Evolutionary conservation across 2,329 filamentous ascomycete genomes (phyloP).

Genomic region (Colletotrichum truncatum): DNA sequence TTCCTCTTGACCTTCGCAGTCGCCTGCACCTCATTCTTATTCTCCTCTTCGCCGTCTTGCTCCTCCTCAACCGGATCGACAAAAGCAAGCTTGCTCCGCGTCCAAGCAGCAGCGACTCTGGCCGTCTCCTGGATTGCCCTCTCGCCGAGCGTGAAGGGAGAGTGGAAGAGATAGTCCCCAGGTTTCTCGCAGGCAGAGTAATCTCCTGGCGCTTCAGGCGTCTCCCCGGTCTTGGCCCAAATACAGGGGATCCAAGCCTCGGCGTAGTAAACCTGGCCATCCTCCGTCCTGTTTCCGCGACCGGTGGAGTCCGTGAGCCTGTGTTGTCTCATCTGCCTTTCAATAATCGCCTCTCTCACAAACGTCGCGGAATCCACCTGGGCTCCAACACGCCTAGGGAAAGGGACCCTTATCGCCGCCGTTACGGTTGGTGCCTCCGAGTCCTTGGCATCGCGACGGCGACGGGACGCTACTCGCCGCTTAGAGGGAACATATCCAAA

Average conservation of each 20-base stretch:
- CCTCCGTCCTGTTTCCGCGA: constrained; percentile 44
- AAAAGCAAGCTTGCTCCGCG: constrained; percentile 3
- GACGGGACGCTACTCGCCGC: background rate
- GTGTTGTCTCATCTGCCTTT: constrained; percentile 55
- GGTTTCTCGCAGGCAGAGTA: constrained; percentile 49
- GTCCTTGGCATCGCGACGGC: background rate
- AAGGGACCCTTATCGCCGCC: constrained; percentile 41
- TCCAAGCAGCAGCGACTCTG: background rate
- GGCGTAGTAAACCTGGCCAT: constrained; percentile 46
- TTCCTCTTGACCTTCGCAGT: constrained; percentile 2
- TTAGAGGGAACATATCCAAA: constrained; percentile 1
- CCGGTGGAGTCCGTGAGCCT: constrained; percentile 54
- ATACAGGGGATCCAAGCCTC: constrained; percentile 56
- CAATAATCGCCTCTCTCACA: constrained; percentile 55
- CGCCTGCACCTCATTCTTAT: background rate
- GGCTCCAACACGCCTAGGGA: constrained; percentile 50
- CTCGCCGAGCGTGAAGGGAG: constrained; percentile 55
- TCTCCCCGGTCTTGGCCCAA: constrained; percentile 32
- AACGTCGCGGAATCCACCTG: constrained; percentile 50
- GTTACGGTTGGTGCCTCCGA: background rate
- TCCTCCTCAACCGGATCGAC: background rate
- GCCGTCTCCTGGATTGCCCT: constrained; percentile 36
- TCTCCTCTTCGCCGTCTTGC: background rate
- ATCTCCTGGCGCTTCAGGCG: constrained; percentile 1
- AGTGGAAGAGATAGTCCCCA: constrained; percentile 61